Percentiles rank a stretch among this genome's conserved stretches.
Conservation (phyloP, 371 early-diverging fungal genomes). For the Saksenaea vasiformis region DNA sequence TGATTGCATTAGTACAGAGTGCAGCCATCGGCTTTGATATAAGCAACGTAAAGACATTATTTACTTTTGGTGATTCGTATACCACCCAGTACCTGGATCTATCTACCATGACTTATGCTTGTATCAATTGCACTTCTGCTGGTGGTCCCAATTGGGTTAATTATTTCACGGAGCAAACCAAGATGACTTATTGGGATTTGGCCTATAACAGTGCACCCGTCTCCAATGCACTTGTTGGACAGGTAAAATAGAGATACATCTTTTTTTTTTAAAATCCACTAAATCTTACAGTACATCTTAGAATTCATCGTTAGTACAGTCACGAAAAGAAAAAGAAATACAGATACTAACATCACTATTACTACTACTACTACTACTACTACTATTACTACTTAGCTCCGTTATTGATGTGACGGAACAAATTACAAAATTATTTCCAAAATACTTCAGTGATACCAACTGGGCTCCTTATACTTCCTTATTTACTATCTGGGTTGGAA, state of each 20-base stretch:
- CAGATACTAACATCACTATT: background rate
- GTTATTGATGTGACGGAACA: constrained; percentile 39
- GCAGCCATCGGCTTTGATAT: constrained; percentile 11
- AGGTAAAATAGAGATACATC: constrained; percentile 24
- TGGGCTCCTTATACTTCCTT: constrained; percentile 20
- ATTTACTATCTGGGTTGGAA: constrained; percentile 40
- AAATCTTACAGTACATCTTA: background rate
- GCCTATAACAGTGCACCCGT: constrained; percentile 45
- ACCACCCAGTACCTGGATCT: constrained; percentile 34
- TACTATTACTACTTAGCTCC: no score
- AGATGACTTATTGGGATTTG: constrained; percentile 37
- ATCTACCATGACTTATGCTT: constrained; percentile 25
- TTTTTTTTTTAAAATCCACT: background rate
- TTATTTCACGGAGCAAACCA: constrained; percentile 22
- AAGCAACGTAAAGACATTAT: constrained; percentile 23
- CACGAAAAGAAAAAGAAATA: background rate
- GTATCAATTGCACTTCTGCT: constrained; percentile 36
- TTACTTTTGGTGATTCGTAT: constrained; percentile 46
- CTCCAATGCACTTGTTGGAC: constrained; percentile 24
- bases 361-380: no score
- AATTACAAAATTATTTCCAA: constrained; percentile 27
- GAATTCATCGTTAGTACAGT: constrained; percentile 1
- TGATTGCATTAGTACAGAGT: background rate
- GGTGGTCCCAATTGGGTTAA: constrained; percentile 46
- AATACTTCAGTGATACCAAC: constrained; percentile 16